Evolutionary conservation across 1,284 basidiomycete genomes (phyloP).

Genomic region (Ustilago hordei): DNA sequence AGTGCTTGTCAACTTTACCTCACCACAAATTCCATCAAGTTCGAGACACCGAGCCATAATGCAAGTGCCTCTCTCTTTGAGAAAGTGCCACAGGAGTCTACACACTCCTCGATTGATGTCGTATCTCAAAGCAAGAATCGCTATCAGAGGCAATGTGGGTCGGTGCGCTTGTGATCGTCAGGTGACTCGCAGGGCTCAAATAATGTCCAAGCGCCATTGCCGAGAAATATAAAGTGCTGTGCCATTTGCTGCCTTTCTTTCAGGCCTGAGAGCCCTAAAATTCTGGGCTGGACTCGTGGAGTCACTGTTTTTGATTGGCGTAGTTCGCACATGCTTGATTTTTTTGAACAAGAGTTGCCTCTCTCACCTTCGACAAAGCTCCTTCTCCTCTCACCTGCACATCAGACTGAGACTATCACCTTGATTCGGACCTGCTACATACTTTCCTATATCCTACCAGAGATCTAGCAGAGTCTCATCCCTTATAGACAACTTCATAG

Average conservation of each 20-base stretch:
- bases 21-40: no score
- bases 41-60: no score
- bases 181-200: constrained; percentile 8
- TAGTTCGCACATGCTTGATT: constrained; percentile 12
- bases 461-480: no score
- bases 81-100: no score
- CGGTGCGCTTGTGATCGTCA: not conserved
- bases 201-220: not conserved
- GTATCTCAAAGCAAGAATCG: not conserved
- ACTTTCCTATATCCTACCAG: no score
- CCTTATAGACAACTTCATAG: not conserved
- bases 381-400: constrained; percentile 1
- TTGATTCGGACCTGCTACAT: not conserved
- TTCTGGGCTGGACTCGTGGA: no score
- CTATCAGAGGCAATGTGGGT: not conserved
- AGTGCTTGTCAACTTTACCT: not conserved
- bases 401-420: not conserved
- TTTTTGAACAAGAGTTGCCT: not conserved
- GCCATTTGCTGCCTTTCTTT: constrained; percentile 11
- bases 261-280: not conserved
- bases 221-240: constrained; percentile 19
- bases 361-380: not conserved
- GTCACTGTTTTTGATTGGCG: constrained; percentile 11
- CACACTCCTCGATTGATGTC: no score
- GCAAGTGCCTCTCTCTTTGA: no score